Evolutionary conservation across 148 eudicot genomes (phyloP).

Genomic region (Vaccinium darrowii): DNA sequence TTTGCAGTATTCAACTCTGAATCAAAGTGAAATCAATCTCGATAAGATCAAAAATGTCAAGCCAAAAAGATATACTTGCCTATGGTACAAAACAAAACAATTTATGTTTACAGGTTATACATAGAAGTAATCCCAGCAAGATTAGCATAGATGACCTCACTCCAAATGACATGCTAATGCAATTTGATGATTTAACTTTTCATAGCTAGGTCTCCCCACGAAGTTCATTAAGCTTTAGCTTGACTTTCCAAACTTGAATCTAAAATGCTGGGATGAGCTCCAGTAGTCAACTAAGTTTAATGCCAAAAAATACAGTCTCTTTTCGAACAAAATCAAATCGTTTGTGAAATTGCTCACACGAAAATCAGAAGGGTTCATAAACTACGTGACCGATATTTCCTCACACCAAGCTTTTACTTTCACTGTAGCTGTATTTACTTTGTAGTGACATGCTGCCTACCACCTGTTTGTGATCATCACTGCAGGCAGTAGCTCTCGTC

Average conservation of each 20-base stretch:
- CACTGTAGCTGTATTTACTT: neutral
- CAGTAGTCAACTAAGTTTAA: neutral
- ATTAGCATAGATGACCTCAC: neutral
- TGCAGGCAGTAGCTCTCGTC: neutral
- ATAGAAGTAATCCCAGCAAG: neutral
- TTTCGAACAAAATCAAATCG: neutral
- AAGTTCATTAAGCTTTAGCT: neutral
- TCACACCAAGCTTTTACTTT: neutral
- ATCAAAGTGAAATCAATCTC: neutral
- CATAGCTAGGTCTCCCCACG: neutral
- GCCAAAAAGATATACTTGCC: neutral
- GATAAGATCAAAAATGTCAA: neutral
- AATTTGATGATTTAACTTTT: neutral
- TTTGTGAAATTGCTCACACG: neutral
- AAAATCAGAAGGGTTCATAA: neutral
- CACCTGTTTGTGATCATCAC: neutral
- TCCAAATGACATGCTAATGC: neutral
- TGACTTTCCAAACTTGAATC: neutral
- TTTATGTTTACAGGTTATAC: neutral
- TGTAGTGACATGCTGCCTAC: neutral
- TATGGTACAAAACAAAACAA: neutral
- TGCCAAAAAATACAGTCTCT: neutral
- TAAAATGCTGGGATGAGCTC: neutral
- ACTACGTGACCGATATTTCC: neutral
- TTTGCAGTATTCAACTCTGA: neutral